Conservation (phyloP, 768 basidiomycete species). For the Mycena vitilis region DNA sequence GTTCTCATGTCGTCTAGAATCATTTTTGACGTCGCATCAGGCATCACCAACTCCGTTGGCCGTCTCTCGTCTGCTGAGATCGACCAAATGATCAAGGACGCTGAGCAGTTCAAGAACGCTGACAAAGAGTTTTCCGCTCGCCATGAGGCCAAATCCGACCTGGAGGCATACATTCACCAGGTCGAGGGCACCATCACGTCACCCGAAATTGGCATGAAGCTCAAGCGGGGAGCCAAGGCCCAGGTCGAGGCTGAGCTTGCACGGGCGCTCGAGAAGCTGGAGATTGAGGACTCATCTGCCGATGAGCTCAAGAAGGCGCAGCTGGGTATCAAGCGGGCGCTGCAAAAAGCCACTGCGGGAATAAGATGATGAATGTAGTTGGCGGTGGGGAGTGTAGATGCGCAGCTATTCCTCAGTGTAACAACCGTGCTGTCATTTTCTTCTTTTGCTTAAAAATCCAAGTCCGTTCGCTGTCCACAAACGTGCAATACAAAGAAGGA, state of each 20-base stretch:
- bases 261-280: constrained; percentile 97
- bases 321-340: constrained; percentile 93
- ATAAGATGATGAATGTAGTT: constrained; percentile 74
- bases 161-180: constrained; percentile 97
- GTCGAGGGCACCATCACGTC: constrained; percentile 96
- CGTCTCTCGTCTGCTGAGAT: constrained; percentile 98
- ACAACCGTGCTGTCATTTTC: constrained; percentile 30
- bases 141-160: constrained; percentile 98
- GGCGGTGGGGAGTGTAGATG: constrained; percentile 31
- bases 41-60: constrained; percentile 99
- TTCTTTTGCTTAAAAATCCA: constrained; percentile 36
- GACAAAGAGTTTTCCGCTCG: constrained; percentile 98
- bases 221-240: constrained; percentile 95
- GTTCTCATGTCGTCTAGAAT: constrained; percentile 8
- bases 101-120: constrained; percentile 95
- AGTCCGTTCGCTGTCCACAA: constrained; percentile 17
- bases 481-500: not conserved
- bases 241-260: constrained; percentile 98
- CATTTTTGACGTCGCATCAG: constrained; percentile 49
- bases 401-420: constrained; percentile 33
- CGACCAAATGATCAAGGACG: constrained; percentile 99
- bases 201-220: constrained; percentile 97
- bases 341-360: constrained; percentile 97
- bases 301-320: constrained; percentile 98
- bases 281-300: constrained; percentile 93